Conservation (phyloP, 331 rosid species). For the Malus hybrid region DNA sequence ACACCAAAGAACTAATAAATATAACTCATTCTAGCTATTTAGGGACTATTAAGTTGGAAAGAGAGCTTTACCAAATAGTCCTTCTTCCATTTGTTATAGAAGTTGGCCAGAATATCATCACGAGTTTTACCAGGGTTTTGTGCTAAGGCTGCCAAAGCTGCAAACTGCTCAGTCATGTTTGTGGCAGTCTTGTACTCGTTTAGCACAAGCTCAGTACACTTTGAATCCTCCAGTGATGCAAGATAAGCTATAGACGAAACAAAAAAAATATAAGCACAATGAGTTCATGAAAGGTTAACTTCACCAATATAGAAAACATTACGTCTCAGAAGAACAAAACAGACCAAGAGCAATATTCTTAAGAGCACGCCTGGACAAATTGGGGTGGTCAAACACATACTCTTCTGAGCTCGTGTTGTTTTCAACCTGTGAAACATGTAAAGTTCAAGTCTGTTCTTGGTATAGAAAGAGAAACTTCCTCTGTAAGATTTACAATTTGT, state of each 20-base stretch:
- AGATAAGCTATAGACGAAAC: conserved; percentile 60
- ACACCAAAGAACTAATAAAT: background rate
- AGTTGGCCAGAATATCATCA: conserved; percentile 77
- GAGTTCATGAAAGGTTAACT: conserved; percentile 10
- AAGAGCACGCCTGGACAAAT: conserved; percentile 89
- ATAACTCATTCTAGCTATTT: background rate
- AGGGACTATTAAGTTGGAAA: conserved; percentile 1
- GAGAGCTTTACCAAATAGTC: conserved; percentile 57
- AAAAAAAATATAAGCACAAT: background rate
- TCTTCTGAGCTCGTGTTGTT: conserved; percentile 61
- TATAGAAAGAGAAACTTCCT: background rate
- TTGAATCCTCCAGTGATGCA: conserved; percentile 56
- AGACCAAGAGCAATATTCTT: conserved; percentile 85
- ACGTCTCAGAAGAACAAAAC: conserved; percentile 10
- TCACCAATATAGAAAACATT: conserved; percentile 5
- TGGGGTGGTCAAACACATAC: conserved; percentile 63
- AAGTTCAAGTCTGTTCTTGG: background rate
- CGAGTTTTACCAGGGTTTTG: conserved; percentile 87
- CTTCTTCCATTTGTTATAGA: conserved; percentile 76
- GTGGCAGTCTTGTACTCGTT: conserved; percentile 75
- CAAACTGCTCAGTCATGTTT: conserved; percentile 96
- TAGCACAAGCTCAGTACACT: conserved; percentile 40
- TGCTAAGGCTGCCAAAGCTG: conserved; percentile 83
- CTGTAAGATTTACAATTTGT: no score
- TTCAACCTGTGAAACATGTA: conserved; percentile 47